Evolutionary conservation across 2,329 filamentous ascomycete genomes (phyloP).

Genomic region (Chaetomiaceae sp.): DNA sequence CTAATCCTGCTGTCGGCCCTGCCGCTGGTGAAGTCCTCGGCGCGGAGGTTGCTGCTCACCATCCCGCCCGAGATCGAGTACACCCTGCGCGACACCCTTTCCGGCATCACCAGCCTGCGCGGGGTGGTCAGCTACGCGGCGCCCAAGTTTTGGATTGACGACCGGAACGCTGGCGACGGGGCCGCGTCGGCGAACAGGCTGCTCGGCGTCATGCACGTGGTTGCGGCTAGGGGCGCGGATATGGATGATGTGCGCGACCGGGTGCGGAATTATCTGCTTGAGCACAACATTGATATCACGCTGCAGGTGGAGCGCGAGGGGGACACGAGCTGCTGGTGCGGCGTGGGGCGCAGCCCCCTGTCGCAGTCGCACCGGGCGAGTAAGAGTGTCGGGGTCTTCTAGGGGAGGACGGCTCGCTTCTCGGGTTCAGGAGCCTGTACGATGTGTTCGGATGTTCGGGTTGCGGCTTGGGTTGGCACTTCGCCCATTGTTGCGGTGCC

Average conservation of each 20-base stretch:
- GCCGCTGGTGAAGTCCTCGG: slow-evolving; percentile 79
- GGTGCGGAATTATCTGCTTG: slow-evolving; percentile 63
- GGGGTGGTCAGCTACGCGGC: slow-evolving; percentile 82
- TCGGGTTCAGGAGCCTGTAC: no score
- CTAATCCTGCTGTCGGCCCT: slow-evolving; percentile 90
- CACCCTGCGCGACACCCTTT: slow-evolving; percentile 75
- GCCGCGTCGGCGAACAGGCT: slow-evolving; percentile 46
- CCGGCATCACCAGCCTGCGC: slow-evolving; percentile 72
- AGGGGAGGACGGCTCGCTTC: slow-evolving; percentile 5
- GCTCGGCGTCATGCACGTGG: slow-evolving; percentile 79
- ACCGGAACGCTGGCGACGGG: slow-evolving; percentile 45
- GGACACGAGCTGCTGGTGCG: slow-evolving; percentile 60
- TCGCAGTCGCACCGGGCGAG: slow-evolving; percentile 20
- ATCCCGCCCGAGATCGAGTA: slow-evolving; percentile 84
- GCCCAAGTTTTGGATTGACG: slow-evolving; percentile 90
- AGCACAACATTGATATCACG: slow-evolving; percentile 70
- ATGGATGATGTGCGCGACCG: slow-evolving; percentile 77
- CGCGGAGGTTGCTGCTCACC: slow-evolving; percentile 74
- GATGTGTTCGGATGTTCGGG: no score
- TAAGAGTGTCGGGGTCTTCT: slow-evolving; percentile 26
- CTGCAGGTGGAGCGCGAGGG: slow-evolving; percentile 85
- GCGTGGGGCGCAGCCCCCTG: slow-evolving; percentile 34
- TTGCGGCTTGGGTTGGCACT: no score
- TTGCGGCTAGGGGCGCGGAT: slow-evolving; percentile 64
- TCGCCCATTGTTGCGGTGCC: no score